Base-by-base conservation (phyloP, 2,329 filamentous ascomycete genomes). In the Calonectria multiphialidica region DNA sequence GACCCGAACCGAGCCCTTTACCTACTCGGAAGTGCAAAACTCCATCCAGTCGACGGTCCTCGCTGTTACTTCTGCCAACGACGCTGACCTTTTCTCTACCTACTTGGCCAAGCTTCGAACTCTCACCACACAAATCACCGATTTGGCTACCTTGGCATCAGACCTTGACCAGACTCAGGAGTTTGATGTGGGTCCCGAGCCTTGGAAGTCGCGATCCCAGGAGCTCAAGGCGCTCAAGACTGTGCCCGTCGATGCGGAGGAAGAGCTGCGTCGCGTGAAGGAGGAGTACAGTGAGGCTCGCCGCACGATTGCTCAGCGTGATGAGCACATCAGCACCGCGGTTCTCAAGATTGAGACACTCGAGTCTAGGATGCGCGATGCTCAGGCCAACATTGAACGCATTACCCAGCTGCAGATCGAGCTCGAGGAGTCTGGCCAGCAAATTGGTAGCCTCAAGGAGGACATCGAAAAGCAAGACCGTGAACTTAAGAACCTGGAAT, bases 331-430 rank as follows among this genome's bases (percentile, higher is more conserved):
- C 65, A 95, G 97, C 82, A 96, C 97, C 71, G 90, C 94, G 28
- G 90, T 93, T n/a, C 93, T 98, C 77, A 96, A 97, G 83, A 98
- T 98, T 77, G 96, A 98, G 83, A 94, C 97, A 47, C 91, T 98
- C 44, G 94, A 98, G 82, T 94, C 94, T 9, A 90, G 95, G 70
- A 96, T 97, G 92, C 92, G 93, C 70, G 95, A 97, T 80, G 94
- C 94, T 7, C 91, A 92, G 75, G 92, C 93, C 81, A 96, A 96
- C 83, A 91, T 94, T 16, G 90, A 92, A 63, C 89, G 89, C 65
- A 94, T 95, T 76, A 86, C 87, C 23, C 90, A 91, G 66, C 87
- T 95, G 15, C 93, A 95, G 82, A 84, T 84, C 40, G 86, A 88
- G 77, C 86, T 94, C 28, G 87, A 88, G 61, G 84, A 87, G 21